These are phyloP conservation scores for Prunus davidiana DNA, from an alignment of 306 rosid genomes.

Conservation along the genomic window DNA sequence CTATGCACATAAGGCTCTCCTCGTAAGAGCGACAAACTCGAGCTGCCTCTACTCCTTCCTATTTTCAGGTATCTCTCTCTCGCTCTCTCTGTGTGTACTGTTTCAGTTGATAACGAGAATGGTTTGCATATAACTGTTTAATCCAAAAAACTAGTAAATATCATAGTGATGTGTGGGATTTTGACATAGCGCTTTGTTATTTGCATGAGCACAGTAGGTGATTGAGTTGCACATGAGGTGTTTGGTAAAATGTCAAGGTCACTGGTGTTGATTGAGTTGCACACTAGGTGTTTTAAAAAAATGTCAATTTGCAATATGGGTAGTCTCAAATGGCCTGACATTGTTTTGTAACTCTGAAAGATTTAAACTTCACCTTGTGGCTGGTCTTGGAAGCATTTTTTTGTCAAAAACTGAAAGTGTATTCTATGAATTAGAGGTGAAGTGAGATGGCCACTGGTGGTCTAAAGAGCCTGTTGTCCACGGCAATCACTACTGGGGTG, in stretches of 20 bases:
- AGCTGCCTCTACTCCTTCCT: background rate
- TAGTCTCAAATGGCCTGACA: background rate
- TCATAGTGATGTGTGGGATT: background rate
- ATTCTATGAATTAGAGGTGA: constrained; percentile 13
- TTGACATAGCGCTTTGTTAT: background rate
- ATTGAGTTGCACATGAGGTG: constrained; percentile 3
- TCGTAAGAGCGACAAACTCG: background rate
- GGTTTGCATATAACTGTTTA: background rate
- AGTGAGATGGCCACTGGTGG: constrained; percentile 55
- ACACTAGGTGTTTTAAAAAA: constrained; percentile 7
- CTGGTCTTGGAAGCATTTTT: background rate
- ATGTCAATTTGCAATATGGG: background rate
- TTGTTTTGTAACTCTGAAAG: background rate
- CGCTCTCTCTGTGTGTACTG: background rate
- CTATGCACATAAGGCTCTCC: background rate
- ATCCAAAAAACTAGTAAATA: background rate
- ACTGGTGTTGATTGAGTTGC: background rate
- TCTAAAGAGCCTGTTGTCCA: constrained; percentile 49
- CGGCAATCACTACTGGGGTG: constrained; percentile 53
- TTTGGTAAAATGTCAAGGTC: background rate
- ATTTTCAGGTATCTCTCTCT: background rate
- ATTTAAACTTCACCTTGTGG: background rate
- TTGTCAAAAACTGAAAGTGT: background rate
- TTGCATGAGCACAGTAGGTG: background rate
- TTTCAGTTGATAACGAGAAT: background rate